Evolutionary conservation across 2,329 filamentous ascomycete species (phyloP), one percentile per base, ranked within the genome.

Genomic region (Emmonsiellopsis sp.): DNA sequence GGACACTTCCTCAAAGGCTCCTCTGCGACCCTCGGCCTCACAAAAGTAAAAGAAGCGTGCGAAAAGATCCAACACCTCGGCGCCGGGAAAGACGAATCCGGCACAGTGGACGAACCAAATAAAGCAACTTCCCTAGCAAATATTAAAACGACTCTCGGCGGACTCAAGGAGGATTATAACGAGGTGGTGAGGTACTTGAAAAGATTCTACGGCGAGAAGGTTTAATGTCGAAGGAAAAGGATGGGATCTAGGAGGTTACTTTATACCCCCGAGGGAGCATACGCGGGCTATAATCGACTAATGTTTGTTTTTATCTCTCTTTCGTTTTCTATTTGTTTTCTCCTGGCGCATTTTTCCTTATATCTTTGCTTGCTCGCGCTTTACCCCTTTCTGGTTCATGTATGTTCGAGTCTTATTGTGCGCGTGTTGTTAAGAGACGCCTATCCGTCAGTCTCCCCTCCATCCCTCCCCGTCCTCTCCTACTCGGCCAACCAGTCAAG

Each of bases 1-100:
- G 93, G 93, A 42, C 93, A 98, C 73, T 98, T 95, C 75, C 79
- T 98, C 62, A 98, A 98, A 74, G 93, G 93, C 56, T 97, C 92
- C 6, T 96, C 92, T 7, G 92, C 93, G 40, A 96, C 93, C 3
- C 80, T 98, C 52, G 93, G 93, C 45, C 81, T 97, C 53, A 85
- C 81, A 64, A 94, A 94, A 70, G 86, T 98, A 63, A 88, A 89
- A 69, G 90, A 96, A 65, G 86, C 83, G 58, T 98, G 93, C 74
- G 91, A 97, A 73, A 90, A 94, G 77, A 96, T 98, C 64, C 92
- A 98, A 72, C 86, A 95, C 66, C 94, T 85, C 68, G 92, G 92
- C 61, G 86, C 87, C 64, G 78, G 81, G 63, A 89, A 91, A 72
- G 90, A 92, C 62, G 81, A 88, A 56, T 85, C 87, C 43, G 90